Evolutionary conservation across 2,329 filamentous ascomycete species (phyloP).

Genomic region (Pyrenochaeta sp.): DNA sequence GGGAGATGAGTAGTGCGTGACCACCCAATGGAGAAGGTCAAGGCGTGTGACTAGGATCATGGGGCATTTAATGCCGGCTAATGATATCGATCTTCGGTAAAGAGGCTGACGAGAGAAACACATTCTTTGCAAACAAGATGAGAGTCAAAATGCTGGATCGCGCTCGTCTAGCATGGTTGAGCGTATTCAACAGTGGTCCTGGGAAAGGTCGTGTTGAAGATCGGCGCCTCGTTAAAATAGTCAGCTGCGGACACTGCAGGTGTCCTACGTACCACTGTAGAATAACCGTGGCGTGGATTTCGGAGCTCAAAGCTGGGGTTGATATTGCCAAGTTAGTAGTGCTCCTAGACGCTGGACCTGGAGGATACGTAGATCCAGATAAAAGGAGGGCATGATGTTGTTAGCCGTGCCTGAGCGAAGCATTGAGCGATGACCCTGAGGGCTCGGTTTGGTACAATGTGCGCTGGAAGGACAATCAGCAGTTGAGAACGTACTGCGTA

Average conservation of each 20-base stretch:
- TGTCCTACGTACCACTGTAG: too few relatives aligned
- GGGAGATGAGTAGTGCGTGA: conserved; percentile 1
- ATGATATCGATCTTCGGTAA: not conserved
- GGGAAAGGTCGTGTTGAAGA: not conserved
- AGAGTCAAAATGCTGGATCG: too few relatives aligned
- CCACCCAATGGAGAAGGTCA: conserved; percentile 2
- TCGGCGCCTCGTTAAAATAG: not conserved
- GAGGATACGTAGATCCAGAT: too few relatives aligned
- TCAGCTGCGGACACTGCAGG: too few relatives aligned
- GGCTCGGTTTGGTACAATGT: too few relatives aligned
- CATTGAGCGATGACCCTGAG: too few relatives aligned
- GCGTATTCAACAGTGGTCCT: too few relatives aligned
- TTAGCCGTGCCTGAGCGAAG: too few relatives aligned
- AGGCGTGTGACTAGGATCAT: conserved; percentile 3
- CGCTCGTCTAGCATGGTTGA: too few relatives aligned
- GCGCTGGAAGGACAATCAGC: too few relatives aligned
- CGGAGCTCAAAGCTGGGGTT: not conserved
- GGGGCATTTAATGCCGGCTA: conserved; percentile 3
- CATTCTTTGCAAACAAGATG: not conserved
- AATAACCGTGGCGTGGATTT: not conserved
- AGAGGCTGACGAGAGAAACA: not conserved
- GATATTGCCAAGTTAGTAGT: not conserved
- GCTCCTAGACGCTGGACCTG: not conserved
- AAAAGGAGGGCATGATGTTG: too few relatives aligned
- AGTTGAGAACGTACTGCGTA: too few relatives aligned